A percentile compares a stretch with the other conserved stretches of the same genome.
phyloP scores from a whole-genome alignment of 1,284 basidiomycete genomes.

The Boletus sp. region DNA sequence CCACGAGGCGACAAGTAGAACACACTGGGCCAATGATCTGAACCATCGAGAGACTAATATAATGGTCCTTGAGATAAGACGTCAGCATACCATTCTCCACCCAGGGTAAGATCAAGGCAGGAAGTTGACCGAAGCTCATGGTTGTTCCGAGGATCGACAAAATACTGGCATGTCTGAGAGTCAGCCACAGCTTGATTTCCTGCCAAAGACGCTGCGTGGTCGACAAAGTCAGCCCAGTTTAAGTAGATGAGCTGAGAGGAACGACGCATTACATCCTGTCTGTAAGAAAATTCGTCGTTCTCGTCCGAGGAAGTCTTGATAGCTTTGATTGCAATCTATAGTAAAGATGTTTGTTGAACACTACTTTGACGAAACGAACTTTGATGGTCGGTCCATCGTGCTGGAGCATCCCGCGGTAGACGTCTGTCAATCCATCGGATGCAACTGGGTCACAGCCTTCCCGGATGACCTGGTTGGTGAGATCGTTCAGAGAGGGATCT shows the following conservation, averaged over 20 bases:
- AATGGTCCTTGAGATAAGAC: not conserved
- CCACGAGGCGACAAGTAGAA: not conserved
- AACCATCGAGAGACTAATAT: not conserved
- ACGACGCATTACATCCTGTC: not conserved
- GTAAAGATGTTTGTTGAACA: not conserved
- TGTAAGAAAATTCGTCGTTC: not conserved
- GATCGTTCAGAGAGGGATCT: constrained; percentile 4
- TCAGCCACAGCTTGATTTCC: not conserved
- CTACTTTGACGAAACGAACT: not conserved
- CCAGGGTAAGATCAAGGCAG: not conserved
- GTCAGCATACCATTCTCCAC: not conserved
- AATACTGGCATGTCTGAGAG: not conserved
- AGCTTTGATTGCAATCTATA: not conserved
- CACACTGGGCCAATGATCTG: constrained; percentile 3
- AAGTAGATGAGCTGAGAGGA: not conserved
- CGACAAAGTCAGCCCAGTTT: not conserved
- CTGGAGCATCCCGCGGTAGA: not conserved
- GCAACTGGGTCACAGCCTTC: constrained; percentile 11
- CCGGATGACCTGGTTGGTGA: constrained; percentile 7
- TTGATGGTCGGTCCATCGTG: too few relatives aligned
- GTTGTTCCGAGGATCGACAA: not conserved
- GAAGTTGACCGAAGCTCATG: not conserved
- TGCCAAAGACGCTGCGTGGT: not conserved
- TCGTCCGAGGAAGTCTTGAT: not conserved
- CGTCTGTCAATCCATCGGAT: not conserved